Evolutionary conservation across 208 protist species (phyloP).

Genomic region (Wallacemonas sp.): DNA sequence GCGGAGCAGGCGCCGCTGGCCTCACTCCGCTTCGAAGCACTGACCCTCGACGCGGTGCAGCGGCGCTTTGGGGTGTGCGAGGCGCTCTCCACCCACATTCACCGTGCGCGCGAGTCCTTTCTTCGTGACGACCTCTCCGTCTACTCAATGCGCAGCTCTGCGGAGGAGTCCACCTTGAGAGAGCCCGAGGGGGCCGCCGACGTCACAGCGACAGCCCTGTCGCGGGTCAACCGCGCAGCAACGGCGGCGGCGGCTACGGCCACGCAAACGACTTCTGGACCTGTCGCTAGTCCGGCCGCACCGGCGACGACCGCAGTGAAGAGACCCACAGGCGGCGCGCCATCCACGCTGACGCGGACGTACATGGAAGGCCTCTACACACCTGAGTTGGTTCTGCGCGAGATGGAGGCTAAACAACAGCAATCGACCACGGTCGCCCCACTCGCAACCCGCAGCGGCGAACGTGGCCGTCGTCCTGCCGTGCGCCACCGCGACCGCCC

Average conservation of each 20-base stretch:
- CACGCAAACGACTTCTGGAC: neutral
- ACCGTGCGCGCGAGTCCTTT: neutral
- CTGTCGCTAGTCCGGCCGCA: neutral
- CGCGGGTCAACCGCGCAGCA: neutral
- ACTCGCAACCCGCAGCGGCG: no score
- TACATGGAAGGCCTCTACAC: constrained; percentile 10
- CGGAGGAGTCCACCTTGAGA: neutral
- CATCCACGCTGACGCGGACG: neutral
- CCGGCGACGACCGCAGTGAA: no score
- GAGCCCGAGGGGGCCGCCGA: no score
- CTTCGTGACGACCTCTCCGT: constrained; percentile 1
- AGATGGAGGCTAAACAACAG: neutral
- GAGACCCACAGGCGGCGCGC: neutral
- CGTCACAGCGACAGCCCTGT: neutral
- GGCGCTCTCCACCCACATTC: neutral
- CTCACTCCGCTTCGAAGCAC: constrained; percentile 12
- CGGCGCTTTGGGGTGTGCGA: constrained; percentile 5
- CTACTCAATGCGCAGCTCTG: constrained; percentile 5
- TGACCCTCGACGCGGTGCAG: constrained; percentile 8
- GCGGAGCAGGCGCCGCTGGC: constrained; percentile 5
- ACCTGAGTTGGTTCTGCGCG: neutral
- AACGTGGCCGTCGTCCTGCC: no score
- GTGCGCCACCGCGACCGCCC: neutral
- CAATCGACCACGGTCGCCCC: no score
- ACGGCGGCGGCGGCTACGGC: neutral